Base-by-base conservation (phyloP, 176 grass and related monocot genomes). In the Urochloa ruziziensis region DNA sequence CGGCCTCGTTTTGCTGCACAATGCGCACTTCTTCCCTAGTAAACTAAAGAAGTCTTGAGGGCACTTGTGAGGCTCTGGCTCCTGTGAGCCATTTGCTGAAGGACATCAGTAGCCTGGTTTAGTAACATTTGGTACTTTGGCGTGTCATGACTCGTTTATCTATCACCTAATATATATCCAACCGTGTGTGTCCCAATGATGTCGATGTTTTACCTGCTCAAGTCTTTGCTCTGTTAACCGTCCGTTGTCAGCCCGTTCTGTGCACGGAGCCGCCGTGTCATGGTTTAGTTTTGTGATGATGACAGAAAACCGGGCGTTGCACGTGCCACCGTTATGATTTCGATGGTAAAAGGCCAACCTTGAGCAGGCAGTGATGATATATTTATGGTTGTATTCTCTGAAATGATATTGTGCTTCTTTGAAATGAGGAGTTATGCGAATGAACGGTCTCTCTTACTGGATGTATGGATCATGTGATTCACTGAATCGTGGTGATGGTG, bases 1-100 rank as follows among this genome's bases (percentile, higher is more conserved):
- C 80, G 25, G 52, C 16, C 72, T 70, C 33, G 5, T 40, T 73
- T 74, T 82, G 17, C 28, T 72, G 17, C 16, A 54, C 21, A 32
- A 24, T 89, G 11, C 51, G 68, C 16, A 56, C 15, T 59, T 48
- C 42, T 9, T 40, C 49, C 18, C 28, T 21, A 29, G 39, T 64
- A 74, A 74, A 42, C 10, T 74, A 39, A 80, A 46, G 10, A 56
- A 54, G 21, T 30, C 18, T 32, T 72, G 48, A 76, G 72, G 77
- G 47, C 86, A 86, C 78, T 86, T 79, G 84, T 79, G 88, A 90
- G 37, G 83, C 88, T 83, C 28, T 90, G 78, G 65, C 52, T 32
- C 43, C n/a, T 58, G 3, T 71, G 59, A 15, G 36, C 58, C 73
- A 65, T 83, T 83, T 73, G 79, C 88, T 73, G 73, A 83, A 73